phyloP scores from a whole-genome alignment of 257 asterid genomes.

The Lithospermum erythrorhizon region DNA sequence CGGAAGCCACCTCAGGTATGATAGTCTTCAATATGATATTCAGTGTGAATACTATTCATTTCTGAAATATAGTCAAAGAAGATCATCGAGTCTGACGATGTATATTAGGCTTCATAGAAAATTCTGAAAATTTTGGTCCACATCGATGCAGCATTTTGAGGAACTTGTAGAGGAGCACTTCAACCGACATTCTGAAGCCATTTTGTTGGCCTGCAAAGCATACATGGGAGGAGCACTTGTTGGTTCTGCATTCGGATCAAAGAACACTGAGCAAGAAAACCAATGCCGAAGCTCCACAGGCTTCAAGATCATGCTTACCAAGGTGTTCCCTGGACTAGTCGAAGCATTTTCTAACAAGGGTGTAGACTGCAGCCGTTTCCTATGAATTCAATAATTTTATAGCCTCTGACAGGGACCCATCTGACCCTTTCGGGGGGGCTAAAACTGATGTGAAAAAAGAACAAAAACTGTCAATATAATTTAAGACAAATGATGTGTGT shows the following conservation, averaged over 20 bases:
- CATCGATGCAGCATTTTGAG: slow-evolving; percentile 66
- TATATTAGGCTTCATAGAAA: too few species aligned
- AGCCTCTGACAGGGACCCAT: slow-evolving; percentile 4
- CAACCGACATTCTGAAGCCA: slow-evolving; percentile 31
- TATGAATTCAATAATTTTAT: slow-evolving; percentile 18
- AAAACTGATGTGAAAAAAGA: too few species aligned
- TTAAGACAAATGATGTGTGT: too few species aligned
- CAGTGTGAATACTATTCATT: too few species aligned
- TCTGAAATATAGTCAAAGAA: too few species aligned
- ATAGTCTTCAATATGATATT: neutral
- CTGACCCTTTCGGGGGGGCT: slow-evolving; percentile 6
- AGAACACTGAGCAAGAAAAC: slow-evolving; percentile 22
- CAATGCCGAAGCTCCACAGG: slow-evolving; percentile 64
- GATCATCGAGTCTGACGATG: too few species aligned
- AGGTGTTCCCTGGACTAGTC: slow-evolving; percentile 60
- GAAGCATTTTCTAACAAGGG: slow-evolving; percentile 65
- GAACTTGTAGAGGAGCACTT: slow-evolving; percentile 75
- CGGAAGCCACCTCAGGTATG: slow-evolving; percentile 83
- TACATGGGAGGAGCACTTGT: slow-evolving; percentile 76
- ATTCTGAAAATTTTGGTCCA: neutral
- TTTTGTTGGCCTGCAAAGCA: slow-evolving; percentile 57
- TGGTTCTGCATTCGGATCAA: slow-evolving; percentile 35
- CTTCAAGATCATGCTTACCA: slow-evolving; percentile 75
- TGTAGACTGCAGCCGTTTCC: slow-evolving; percentile 31
- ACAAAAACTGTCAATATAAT: too few species aligned